phyloP scores from a whole-genome alignment of 2,329 filamentous ascomycete species.

The Xylariaceae sp. region DNA sequence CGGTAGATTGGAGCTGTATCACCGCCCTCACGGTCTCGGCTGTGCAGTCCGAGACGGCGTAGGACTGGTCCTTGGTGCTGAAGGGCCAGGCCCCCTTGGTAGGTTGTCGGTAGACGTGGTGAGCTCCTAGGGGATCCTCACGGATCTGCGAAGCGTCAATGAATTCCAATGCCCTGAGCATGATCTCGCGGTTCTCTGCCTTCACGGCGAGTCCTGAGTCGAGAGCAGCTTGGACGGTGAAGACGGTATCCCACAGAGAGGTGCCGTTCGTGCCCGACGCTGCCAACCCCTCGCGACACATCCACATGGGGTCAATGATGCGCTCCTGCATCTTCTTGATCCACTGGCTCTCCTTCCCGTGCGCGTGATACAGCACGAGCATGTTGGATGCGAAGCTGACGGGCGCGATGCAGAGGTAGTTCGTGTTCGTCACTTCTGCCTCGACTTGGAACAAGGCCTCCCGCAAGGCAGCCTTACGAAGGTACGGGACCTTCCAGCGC shows the following conservation, averaged over 20 bases:
- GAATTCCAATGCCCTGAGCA: constrained; percentile 3
- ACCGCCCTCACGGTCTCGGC: constrained; percentile 5
- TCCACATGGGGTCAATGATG: constrained; percentile 4
- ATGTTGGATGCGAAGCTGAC: constrained; percentile 4
- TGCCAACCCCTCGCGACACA: constrained; percentile 7
- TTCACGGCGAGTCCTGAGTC: not conserved
- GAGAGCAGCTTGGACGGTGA: constrained; percentile 1
- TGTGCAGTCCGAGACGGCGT: constrained; percentile 5
- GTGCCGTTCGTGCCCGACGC: constrained; percentile 7
- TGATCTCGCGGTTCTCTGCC: not conserved
- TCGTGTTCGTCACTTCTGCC: constrained; percentile 5
- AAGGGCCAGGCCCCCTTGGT: constrained; percentile 8
- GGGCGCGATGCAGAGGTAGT: constrained; percentile 1
- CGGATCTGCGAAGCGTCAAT: constrained; percentile 6
- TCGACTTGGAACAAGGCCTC: constrained; percentile 8
- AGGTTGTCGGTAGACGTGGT: constrained; percentile 5
- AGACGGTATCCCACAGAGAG: constrained; percentile 5
- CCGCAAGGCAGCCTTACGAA: not conserved
- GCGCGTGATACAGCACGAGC: constrained; percentile 2
- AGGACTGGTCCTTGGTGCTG: constrained; percentile 3
- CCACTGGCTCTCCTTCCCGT: constrained; percentile 6
- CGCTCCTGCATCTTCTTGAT: not conserved
- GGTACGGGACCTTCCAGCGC: not conserved
- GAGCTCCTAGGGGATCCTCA: constrained; percentile 4
- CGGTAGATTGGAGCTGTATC: not conserved